Base-by-base conservation (phyloP, 257 asterid species). In the Striga asiatica region DNA sequence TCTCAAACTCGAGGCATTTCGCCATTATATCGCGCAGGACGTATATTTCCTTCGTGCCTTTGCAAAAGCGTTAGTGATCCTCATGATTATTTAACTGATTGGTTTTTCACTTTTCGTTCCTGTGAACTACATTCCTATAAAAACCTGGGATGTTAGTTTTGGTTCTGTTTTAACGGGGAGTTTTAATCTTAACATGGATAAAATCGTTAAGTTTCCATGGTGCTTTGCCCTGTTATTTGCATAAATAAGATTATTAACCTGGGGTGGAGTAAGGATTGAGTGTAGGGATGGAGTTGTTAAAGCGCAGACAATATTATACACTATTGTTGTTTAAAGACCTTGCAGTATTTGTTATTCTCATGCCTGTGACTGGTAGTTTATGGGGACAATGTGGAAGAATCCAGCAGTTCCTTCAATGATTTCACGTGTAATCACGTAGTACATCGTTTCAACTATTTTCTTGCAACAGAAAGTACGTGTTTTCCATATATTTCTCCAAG, bases 11-110 rank as follows among this genome's bases (percentile, higher is more conserved):
- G 85, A 79, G 0, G 27, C 78, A 5, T 92, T 92, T 66, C 75
- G 89, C 61, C 75, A 75, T 55, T 92, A 72, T 69, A 69, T 92
- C 51, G 74, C 83, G 37, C 97, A 92, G 78, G 94, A 92, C 67
- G 74, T 66, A 49, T 71, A 81, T 71, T 88, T 88, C 62, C 76
- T 88, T 29, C 78, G 77, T 24, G 81, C 93, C 50, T 92, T 79
- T 56, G 87, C 67, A 10, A 67, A 76, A 75, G 99, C 93, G 99
- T 92, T 37, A 72, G 88, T 66, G 27, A 17, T 58, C 55, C 34
- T 60, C 56, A 29, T 13, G 22, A 13, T 23, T 51, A 2, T 41
- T 20, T 38, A 10, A 43, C 41, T 61, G 43, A 56, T 58, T 54
- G 35, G 1, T 6, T 11, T 52, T 72, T 60, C 3, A 10, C 12